phyloP scores from a whole-genome alignment of 257 asterid species.

The Solanum phureja region DNA sequence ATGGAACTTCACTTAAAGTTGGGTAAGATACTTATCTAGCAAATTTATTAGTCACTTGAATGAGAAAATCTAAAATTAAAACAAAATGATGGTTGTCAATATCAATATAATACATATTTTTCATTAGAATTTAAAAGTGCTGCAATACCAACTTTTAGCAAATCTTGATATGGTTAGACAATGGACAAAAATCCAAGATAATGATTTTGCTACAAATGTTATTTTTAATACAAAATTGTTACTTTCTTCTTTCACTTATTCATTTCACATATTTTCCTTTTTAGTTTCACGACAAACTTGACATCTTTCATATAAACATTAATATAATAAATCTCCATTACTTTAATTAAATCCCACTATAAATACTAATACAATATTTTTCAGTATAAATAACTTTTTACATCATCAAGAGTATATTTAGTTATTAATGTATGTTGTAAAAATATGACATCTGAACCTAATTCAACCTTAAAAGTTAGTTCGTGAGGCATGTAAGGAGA shows the following conservation, averaged over 20 bases:
- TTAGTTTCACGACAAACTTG: background rate
- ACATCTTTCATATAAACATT: background rate
- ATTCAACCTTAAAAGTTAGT: background rate
- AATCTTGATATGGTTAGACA: conserved; percentile 17
- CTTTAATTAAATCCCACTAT: background rate
- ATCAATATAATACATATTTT: conserved; percentile 6
- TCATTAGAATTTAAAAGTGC: conserved; percentile 12
- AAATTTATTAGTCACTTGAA: background rate
- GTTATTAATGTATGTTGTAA: background rate
- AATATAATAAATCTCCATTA: background rate
- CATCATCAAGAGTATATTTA: background rate
- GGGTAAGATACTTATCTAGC: background rate
- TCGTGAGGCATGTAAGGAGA: background rate
- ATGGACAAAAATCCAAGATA: background rate
- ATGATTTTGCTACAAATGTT: background rate
- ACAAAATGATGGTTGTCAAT: background rate
- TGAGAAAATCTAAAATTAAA: background rate
- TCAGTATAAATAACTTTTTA: background rate
- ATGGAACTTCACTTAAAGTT: background rate
- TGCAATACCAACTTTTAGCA: conserved; percentile 18
- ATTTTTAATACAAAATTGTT: background rate
- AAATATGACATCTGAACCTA: rapidly evolving
- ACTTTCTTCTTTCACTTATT: background rate
- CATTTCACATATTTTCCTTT: background rate
- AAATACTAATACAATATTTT: background rate